Conservation (phyloP, 129 eudicot genomes). For the Chrysanthemum seticuspe region DNA sequence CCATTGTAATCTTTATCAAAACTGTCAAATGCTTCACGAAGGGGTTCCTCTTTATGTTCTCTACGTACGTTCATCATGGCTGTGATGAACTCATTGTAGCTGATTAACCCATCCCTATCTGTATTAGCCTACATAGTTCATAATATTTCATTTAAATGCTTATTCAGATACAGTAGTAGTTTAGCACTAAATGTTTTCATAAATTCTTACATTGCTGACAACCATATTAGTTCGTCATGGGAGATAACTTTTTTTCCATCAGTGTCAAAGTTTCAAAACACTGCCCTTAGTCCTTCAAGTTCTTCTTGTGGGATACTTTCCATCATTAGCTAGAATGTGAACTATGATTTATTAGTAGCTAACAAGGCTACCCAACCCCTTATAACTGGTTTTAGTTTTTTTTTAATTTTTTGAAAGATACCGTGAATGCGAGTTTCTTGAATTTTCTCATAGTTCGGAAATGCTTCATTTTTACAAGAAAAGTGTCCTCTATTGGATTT, state of each 20-base stretch:
- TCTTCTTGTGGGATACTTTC: constrained; percentile 64
- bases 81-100: too few species aligned
- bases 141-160: neutral
- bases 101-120: too few species aligned
- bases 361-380: neutral
- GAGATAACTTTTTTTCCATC: constrained; percentile 64
- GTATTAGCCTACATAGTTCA: neutral
- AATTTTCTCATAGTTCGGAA: constrained; percentile 82
- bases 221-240: constrained; percentile 24
- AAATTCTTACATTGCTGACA: constrained; percentile 15
- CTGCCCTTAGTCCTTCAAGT: constrained; percentile 64
- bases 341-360: neutral
- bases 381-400: neutral
- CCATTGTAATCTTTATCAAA: too few species aligned
- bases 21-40: too few species aligned
- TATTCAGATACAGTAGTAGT: neutral
- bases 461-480: constrained; percentile 67
- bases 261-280: constrained; percentile 75
- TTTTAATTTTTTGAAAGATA: neutral
- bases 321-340: constrained; percentile 53
- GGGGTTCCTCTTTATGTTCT: too few species aligned
- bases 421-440: constrained; percentile 73
- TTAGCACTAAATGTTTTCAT: neutral
- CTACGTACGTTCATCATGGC: too few species aligned
- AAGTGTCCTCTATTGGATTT: constrained; percentile 60